Evolutionary conservation across 2,329 filamentous ascomycete species (phyloP).

Genomic region (Aspergillus sp.): DNA sequence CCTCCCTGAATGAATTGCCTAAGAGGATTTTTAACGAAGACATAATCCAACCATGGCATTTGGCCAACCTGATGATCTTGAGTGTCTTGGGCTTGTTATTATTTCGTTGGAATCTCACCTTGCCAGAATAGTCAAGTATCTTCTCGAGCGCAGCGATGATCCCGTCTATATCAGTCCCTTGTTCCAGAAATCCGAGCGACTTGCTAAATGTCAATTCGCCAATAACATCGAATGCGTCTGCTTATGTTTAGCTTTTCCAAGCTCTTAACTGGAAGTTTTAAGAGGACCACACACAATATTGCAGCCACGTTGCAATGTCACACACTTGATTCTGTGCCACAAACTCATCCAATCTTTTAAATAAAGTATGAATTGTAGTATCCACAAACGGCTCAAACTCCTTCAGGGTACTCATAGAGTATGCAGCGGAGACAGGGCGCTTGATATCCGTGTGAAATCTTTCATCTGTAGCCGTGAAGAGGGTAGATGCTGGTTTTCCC

Average conservation of each 20-base stretch:
- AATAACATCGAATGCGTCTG: slow-evolving; percentile 71
- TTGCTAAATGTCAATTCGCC: slow-evolving; percentile 76
- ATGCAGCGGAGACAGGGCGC: slow-evolving; percentile 8
- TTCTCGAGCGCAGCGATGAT: slow-evolving; percentile 58
- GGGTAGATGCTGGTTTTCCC: slow-evolving; percentile 12
- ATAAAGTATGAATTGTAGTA: slow-evolving; percentile 18
- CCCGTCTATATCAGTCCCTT: slow-evolving; percentile 71
- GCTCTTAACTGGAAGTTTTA: no score
- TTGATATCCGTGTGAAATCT: slow-evolving; percentile 23
- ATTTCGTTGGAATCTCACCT: no score
- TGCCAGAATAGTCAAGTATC: slow-evolving; percentile 33
- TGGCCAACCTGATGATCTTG: slow-evolving; percentile 55
- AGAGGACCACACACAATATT: slow-evolving; percentile 56
- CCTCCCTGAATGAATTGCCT: background rate
- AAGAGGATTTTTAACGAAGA: slow-evolving; percentile 31
- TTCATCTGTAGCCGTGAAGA: slow-evolving; percentile 37
- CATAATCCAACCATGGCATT: slow-evolving; percentile 66
- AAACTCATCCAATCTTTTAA: slow-evolving; percentile 21
- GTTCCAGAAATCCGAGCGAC: slow-evolving; percentile 72
- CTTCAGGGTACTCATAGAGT: slow-evolving; percentile 14
- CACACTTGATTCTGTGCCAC: background rate
- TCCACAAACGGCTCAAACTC: slow-evolving; percentile 14
- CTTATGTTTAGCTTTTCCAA: no score
- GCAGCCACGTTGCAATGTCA: slow-evolving; percentile 57
- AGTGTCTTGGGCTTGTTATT: no score